phyloP scores from a whole-genome alignment of 352 stramenopile genomes.

The Phytophthora palmivora region DNA sequence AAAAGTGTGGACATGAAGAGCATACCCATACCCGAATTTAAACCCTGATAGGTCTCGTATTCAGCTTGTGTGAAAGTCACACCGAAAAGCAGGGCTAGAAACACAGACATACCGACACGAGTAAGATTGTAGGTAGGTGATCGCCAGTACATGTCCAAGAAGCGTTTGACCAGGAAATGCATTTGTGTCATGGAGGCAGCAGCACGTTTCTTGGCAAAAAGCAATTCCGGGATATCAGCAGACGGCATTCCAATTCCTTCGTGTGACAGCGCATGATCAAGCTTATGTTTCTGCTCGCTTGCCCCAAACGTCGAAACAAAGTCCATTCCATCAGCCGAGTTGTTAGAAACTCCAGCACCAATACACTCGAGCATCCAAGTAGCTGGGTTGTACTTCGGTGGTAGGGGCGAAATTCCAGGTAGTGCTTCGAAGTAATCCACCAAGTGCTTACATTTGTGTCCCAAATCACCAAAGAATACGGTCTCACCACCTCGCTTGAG shows the following conservation, averaged over 20 bases:
- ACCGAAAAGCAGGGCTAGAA: slow-evolving; percentile 87
- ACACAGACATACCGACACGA: slow-evolving; percentile 68
- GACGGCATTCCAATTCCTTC: slow-evolving; percentile 29
- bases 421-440: slow-evolving; percentile 57
- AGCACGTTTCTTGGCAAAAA: slow-evolving; percentile 36
- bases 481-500: slow-evolving; percentile 64
- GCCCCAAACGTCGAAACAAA: slow-evolving; percentile 43
- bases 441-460: slow-evolving; percentile 47
- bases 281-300: slow-evolving; percentile 29
- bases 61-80: slow-evolving; percentile 64
- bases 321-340: slow-evolving; percentile 33
- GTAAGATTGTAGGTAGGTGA: slow-evolving; percentile 89
- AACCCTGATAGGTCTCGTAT: slow-evolving; percentile 51
- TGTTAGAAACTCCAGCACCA: slow-evolving; percentile 56
- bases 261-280: slow-evolving; percentile 16
- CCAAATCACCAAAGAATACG: slow-evolving; percentile 72
- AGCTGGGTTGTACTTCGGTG: slow-evolving; percentile 75
- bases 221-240: slow-evolving; percentile 16
- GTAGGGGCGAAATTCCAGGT: slow-evolving; percentile 45
- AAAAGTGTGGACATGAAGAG: slow-evolving; percentile 90
- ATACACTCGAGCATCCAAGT: slow-evolving; percentile 91
- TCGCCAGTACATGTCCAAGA: slow-evolving; percentile 45
- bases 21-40: slow-evolving; percentile 74
- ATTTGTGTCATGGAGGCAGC: slow-evolving; percentile 28
- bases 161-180: slow-evolving; percentile 33